phyloP scores from a whole-genome alignment of 2,329 filamentous ascomycete species.

The Alternaria sp. region DNA sequence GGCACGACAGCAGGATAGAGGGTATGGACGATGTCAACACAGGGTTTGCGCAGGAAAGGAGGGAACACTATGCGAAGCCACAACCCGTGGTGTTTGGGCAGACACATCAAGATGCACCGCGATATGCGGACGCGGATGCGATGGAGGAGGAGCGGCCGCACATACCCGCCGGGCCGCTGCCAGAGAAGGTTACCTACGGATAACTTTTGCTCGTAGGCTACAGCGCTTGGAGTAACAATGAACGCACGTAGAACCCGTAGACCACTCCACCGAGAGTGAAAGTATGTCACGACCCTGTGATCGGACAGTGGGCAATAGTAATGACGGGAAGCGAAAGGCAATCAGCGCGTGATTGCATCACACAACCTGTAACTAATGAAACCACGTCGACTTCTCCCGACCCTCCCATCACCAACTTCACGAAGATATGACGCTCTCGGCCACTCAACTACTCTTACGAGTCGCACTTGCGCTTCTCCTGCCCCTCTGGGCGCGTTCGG shows the following conservation, averaged over 20 bases:
- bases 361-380: background rate
- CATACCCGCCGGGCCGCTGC: slow-evolving; percentile 6
- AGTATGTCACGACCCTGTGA: background rate
- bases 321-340: background rate
- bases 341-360: background rate
- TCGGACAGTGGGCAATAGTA: background rate
- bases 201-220: slow-evolving; percentile 8
- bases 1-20: slow-evolving; percentile 23
- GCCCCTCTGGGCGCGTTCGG: background rate
- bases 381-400: background rate
- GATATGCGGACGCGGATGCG: slow-evolving; percentile 16
- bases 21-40: slow-evolving; percentile 1
- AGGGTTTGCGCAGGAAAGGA: slow-evolving; percentile 4
- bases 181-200: slow-evolving; percentile 33
- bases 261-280: background rate
- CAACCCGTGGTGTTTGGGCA: slow-evolving; percentile 1
- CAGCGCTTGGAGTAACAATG: background rate
- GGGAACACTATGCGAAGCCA: slow-evolving; percentile 2
- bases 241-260: background rate
- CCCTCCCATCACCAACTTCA: background rate
- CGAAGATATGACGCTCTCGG: background rate
- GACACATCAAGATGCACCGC: background rate
- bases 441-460: too few relatives aligned
- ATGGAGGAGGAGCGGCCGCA: slow-evolving; percentile 18
- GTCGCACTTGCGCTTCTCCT: background rate